Percentiles rank a stretch among this genome's conserved stretches.
Conservation (phyloP, 176 grass and related monocot genomes). For the Rhipidocladum racemiflorum region DNA sequence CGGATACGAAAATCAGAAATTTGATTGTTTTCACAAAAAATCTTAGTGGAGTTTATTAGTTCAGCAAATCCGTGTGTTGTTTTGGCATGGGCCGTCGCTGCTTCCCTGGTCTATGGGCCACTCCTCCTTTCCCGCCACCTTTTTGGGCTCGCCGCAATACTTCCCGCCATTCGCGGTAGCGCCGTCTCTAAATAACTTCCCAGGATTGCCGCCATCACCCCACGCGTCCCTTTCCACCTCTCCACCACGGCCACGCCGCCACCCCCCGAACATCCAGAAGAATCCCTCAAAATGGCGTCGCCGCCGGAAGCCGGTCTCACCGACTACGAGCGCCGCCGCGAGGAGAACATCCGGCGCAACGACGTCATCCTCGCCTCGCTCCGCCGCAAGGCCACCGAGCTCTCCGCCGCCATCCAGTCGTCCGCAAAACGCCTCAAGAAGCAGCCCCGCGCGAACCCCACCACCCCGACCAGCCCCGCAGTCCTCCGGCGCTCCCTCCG, state of each 20-base stretch:
- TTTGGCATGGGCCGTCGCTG: not conserved
- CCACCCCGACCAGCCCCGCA: not conserved
- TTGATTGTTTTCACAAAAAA: too few relatives aligned
- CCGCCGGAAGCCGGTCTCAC: slow-evolving; percentile 19
- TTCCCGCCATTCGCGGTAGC: not conserved
- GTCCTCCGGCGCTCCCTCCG: slow-evolving; percentile 69
- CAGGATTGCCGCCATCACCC: not conserved
- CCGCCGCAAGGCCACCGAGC: slow-evolving; percentile 50
- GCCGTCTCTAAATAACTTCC: not conserved
- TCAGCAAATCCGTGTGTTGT: not conserved
- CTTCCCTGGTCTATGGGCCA: too few relatives aligned
- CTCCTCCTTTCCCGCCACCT: not conserved
- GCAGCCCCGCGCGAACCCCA: not conserved
- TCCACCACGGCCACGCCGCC: not conserved
- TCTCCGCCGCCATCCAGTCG: slow-evolving; percentile 45
- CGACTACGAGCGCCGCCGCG: slow-evolving; percentile 46
- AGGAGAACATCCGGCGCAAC: slow-evolving; percentile 52
- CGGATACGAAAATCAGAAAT: too few relatives aligned
- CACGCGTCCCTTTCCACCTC: not conserved
- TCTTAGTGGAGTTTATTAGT: too few relatives aligned
- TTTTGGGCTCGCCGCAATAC: not conserved
- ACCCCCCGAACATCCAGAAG: not conserved
- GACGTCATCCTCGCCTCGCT: slow-evolving; percentile 59
- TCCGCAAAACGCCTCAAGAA: slow-evolving; percentile 28
- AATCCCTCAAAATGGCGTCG: slow-evolving; percentile 20